These are phyloP conservation scores for Cucurbita argyrosperma DNA, from an alignment of 306 rosid species.

Conservation along the genomic window DNA sequence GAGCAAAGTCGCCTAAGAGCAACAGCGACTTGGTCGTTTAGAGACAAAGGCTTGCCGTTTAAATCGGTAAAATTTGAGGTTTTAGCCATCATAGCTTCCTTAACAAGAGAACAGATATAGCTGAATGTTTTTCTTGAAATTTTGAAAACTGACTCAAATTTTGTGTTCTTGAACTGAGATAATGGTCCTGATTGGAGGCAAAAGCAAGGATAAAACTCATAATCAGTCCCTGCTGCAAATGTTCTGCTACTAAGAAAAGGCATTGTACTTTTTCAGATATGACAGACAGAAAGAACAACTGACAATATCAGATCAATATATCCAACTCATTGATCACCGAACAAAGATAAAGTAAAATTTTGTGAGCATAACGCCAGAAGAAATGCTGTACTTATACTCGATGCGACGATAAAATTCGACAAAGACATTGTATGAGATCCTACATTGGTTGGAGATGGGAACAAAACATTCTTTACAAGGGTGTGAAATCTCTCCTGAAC, in stretches of 20 bases:
- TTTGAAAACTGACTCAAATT: slow-evolving; percentile 66
- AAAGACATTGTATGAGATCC: background rate
- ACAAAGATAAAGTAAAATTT: background rate
- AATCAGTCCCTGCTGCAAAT: background rate
- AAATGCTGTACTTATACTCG: background rate
- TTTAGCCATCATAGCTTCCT: slow-evolving; percentile 49
- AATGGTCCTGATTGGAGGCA: slow-evolving; percentile 41
- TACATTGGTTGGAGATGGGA: too few species aligned
- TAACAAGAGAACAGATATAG: slow-evolving; percentile 74
- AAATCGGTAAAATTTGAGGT: slow-evolving; percentile 27
- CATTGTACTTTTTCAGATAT: background rate
- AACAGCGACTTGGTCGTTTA: slow-evolving; percentile 74
- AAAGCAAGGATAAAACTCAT: slow-evolving; percentile 5
- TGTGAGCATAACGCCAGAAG: background rate
- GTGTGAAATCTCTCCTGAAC: too few species aligned
- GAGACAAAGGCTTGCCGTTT: slow-evolving; percentile 44
- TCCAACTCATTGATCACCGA: background rate
- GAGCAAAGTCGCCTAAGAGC: slow-evolving; percentile 86
- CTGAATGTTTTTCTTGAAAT: slow-evolving; percentile 68
- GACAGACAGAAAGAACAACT: background rate
- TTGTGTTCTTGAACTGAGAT: slow-evolving; percentile 34
- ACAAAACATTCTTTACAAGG: too few species aligned
- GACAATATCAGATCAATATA: background rate
- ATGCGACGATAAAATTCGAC: background rate
- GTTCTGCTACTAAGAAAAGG: background rate